These are phyloP conservation scores for Auricularia sp. DNA, from an alignment of 768 basidiomycete species.

Conservation along the genomic window DNA sequence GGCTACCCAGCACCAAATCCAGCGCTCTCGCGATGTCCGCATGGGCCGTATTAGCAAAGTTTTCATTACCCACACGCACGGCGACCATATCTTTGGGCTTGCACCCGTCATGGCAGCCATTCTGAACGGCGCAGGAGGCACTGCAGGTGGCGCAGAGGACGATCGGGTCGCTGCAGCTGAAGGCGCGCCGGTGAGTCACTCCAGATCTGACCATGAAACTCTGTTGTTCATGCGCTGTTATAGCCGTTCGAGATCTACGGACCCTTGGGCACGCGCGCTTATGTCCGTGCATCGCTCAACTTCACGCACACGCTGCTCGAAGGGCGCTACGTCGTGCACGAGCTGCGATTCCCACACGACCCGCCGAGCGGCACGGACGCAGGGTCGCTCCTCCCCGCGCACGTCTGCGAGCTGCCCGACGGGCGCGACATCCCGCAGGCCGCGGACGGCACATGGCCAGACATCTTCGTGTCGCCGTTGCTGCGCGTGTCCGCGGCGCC, in stretches of 20 bases:
- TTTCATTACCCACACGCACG: constrained; percentile 85
- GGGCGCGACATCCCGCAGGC: constrained; percentile 56
- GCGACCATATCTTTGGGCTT: constrained; percentile 75
- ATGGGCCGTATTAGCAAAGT: constrained; percentile 75
- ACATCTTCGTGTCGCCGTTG: constrained; percentile 47
- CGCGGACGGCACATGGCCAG: constrained; percentile 50
- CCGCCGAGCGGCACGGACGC: constrained; percentile 34
- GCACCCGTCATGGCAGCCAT: constrained; percentile 57
- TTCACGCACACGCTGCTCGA: constrained; percentile 64
- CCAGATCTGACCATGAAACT: not conserved
- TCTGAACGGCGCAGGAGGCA: constrained; percentile 67
- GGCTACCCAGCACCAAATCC: constrained; percentile 69
- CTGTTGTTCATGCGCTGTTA: not conserved
- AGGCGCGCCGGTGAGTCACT: no score
- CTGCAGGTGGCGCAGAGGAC: constrained; percentile 37
- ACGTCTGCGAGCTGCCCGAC: constrained; percentile 39
- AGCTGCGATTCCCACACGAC: constrained; percentile 62
- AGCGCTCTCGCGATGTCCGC: constrained; percentile 53
- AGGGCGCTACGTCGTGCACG: constrained; percentile 69
- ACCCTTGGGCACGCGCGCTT: constrained; percentile 72
- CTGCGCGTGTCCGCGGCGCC: constrained; percentile 68
- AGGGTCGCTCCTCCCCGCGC: constrained; percentile 35
- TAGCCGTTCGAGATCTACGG: constrained; percentile 68
- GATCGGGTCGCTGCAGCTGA: constrained; percentile 31
- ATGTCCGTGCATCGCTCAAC: constrained; percentile 56